phyloP scores from a whole-genome alignment of 2,329 filamentous ascomycete genomes.

The Scedosporium boydii region DNA sequence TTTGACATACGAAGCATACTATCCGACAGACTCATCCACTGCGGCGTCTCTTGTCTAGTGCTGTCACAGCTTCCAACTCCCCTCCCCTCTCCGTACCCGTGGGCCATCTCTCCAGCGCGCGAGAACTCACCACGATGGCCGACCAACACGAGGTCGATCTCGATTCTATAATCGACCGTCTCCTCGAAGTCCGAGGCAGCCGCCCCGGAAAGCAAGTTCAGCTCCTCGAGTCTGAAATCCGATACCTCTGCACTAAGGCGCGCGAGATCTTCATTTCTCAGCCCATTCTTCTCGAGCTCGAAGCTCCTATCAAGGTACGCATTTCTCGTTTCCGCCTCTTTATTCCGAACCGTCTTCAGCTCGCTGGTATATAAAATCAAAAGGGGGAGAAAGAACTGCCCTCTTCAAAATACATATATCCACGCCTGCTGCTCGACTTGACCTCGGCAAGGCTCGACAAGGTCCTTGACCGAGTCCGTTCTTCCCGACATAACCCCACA shows the following conservation, averaged over 20 bases:
- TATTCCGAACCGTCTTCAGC: background rate
- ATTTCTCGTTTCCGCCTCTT: background rate
- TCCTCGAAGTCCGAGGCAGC: conserved; percentile 95
- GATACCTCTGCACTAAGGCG: conserved; percentile 95
- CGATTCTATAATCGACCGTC: conserved; percentile 97
- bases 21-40: conserved; percentile 16
- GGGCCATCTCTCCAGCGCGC: conserved; percentile 28
- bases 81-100: conserved; percentile 18
- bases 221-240: conserved; percentile 90
- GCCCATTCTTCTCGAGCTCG: conserved; percentile 92
- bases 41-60: conserved; percentile 14
- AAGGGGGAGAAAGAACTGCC: too few relatives aligned
- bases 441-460: too few relatives aligned
- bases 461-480: too few relatives aligned
- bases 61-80: conserved; percentile 1
- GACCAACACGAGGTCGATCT: conserved; percentile 85
- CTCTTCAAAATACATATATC: too few relatives aligned
- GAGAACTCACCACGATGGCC: conserved; percentile 39
- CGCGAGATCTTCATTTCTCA: conserved; percentile 99
- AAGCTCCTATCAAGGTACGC: conserved; percentile 95
- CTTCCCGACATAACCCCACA: background rate
- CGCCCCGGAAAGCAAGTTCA: conserved; percentile 98
- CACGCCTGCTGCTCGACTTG: too few relatives aligned
- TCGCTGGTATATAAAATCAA: background rate
- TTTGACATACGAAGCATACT: conserved; percentile 16